A percentile compares a stretch with the other conserved stretches of the same genome.
Evolutionary conservation across 2,329 filamentous ascomycete species (phyloP).

Genomic region (Colletotrichum acutatum): DNA sequence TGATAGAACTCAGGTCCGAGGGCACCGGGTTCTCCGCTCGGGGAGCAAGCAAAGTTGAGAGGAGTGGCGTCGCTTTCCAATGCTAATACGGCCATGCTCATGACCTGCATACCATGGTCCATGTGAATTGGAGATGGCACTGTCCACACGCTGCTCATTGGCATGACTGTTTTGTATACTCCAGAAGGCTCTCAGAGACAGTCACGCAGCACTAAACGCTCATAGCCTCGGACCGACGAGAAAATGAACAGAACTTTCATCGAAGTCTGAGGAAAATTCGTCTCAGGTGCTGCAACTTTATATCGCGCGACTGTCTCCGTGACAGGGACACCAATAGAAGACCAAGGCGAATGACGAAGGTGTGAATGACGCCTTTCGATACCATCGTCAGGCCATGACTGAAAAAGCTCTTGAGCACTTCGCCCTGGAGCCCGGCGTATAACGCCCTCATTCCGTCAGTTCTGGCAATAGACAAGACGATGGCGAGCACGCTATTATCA

Average conservation of each 20-base stretch:
- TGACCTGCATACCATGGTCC: not conserved
- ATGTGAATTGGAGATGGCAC: not conserved
- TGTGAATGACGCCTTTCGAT: constrained; percentile 82
- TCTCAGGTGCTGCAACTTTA: constrained; percentile 35
- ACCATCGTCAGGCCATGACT: constrained; percentile 89
- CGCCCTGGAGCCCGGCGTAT: constrained; percentile 80
- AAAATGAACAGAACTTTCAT: not conserved
- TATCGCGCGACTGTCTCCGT: constrained; percentile 1
- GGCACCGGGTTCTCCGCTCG: constrained; percentile 93
- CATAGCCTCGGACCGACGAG: not conserved
- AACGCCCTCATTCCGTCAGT: constrained; percentile 75
- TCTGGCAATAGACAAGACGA: constrained; percentile 66
- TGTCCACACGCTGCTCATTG: not conserved
- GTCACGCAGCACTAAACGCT: not conserved
- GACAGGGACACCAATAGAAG: constrained; percentile 55
- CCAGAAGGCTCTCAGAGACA: not conserved
- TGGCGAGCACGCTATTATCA: constrained; percentile 69
- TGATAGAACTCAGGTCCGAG: constrained; percentile 85
- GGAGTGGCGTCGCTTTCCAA: constrained; percentile 82
- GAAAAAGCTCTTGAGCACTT: constrained; percentile 86
- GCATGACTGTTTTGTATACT: not conserved
- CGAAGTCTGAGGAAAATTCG: constrained; percentile 1
- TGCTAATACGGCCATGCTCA: constrained; percentile 60
- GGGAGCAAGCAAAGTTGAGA: constrained; percentile 86
- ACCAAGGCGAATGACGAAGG: constrained; percentile 77